Evolutionary conservation across 176 grass and related monocot genomes (phyloP).

Genomic region (Guadua angustifolia): DNA sequence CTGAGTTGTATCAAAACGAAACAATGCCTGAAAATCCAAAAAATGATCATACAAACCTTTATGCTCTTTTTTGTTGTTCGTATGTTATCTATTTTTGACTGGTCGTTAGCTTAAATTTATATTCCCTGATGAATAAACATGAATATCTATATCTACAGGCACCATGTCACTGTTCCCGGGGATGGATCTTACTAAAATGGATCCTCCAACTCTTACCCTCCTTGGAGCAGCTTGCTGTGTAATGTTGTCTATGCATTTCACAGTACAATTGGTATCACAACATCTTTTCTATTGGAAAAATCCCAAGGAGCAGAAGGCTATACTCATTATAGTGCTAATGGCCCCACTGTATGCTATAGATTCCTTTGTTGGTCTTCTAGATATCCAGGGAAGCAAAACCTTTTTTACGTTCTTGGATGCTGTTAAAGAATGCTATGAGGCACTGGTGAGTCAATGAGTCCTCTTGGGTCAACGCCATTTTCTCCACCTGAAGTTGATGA

Average conservation of each 20-base stretch:
- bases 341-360: slow-evolving; percentile 85
- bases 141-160: slow-evolving; percentile 47
- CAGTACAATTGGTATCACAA: slow-evolving; percentile 85
- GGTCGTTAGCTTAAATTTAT: neutral
- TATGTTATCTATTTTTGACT: neutral
- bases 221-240: slow-evolving; percentile 86
- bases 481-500: slow-evolving; percentile 26
- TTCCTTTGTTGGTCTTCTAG: slow-evolving; percentile 92
- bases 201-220: slow-evolving; percentile 78
- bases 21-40: slow-evolving; percentile 3
- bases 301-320: slow-evolving; percentile 96
- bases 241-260: slow-evolving; percentile 94
- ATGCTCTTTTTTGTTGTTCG: neutral
- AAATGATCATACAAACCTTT: neutral
- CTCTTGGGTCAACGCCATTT: slow-evolving; percentile 6
- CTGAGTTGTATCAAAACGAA: neutral
- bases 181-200: slow-evolving; percentile 86
- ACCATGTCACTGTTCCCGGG: slow-evolving; percentile 56
- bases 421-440: slow-evolving; percentile 97
- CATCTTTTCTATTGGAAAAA: slow-evolving; percentile 99
- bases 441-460: slow-evolving; percentile 64
- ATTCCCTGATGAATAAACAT: slow-evolving; percentile 7
- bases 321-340: slow-evolving; percentile 94
- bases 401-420: slow-evolving; percentile 97
- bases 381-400: slow-evolving; percentile 85